Evolutionary conservation across 257 asterid species (phyloP).

Genomic region (Gentiana straminea): DNA sequence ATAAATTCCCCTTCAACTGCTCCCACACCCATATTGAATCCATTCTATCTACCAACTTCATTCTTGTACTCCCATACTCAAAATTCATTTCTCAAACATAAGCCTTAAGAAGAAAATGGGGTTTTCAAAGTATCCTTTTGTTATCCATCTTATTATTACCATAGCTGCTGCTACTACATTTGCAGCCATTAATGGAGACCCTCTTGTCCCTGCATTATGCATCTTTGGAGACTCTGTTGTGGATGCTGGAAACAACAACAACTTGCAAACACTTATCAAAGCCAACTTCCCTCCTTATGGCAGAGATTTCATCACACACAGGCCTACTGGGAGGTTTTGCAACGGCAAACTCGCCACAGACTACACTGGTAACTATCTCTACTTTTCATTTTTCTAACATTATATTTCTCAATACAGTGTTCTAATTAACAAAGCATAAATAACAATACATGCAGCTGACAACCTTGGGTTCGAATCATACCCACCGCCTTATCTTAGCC

Average conservation of each 20-base stretch:
- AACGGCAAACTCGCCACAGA: conserved; percentile 88
- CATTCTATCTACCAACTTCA: background rate
- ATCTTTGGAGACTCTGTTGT: conserved; percentile 84
- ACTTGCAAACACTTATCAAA: conserved; percentile 51
- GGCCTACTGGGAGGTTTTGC: conserved; percentile 85
- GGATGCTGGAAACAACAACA: conserved; percentile 73
- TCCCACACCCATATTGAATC: too few species aligned
- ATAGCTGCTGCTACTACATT: conserved; percentile 8
- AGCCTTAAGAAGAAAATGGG: conserved; percentile 20
- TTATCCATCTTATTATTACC: conserved; percentile 12
- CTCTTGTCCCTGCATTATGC: conserved; percentile 69
- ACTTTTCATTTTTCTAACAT: background rate
- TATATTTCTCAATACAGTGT: too few species aligned
- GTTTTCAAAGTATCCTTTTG: conserved; percentile 13
- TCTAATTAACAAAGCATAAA: background rate
- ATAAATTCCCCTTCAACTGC: conserved; percentile 18
- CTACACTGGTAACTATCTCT: conserved; percentile 42
- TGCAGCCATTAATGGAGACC: conserved; percentile 29
- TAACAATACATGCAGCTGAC: conserved; percentile 43
- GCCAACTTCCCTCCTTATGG: conserved; percentile 87
- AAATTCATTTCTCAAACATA: background rate
- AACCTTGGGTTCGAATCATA: conserved; percentile 64
- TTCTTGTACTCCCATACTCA: background rate
- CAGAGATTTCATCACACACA: conserved; percentile 57
- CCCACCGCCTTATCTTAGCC: conserved; percentile 74